Base-by-base conservation (phyloP, 179 eudicot genomes). In the Camellia oleifera region DNA sequence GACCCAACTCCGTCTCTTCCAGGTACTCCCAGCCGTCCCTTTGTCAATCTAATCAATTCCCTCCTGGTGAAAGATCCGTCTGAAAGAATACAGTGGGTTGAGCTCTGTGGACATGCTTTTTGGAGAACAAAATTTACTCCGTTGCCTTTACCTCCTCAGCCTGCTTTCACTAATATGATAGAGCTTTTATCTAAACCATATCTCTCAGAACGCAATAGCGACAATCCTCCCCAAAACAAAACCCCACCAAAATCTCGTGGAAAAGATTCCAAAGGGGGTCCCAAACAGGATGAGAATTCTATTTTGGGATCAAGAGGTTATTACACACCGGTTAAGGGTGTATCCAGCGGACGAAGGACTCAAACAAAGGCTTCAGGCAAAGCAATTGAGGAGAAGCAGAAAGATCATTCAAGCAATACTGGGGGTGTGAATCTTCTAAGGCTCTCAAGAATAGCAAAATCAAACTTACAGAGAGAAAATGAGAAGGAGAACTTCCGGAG, bases 401-500 rank as follows among this genome's bases (percentile, higher is more conserved):
- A 82, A 74, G 92, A 86, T 77, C 84, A 85, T 77, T 79, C 90
- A n/a, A 85, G 81, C 77, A 85, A 80, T 85, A 83, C 88, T 56
- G 86, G 82, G 78, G 93, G 90, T 73, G 89, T 92, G 72, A 94
- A 97, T 85, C 90, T 97, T 83, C 82, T 97, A 71, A 85, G 99
- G 79, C 93, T 97, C 66, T 97, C 99, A 72, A 92, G 97, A 84
- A 97, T 97, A 74, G 99, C 98, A 72, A 97, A 94, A 86, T 82
- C 97, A 78, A 97, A 97, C 83, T 82, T 97, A 77, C 89, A 88
- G 48, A 90, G 92, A 81, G 97, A 97, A 84, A 94, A 97, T 85
- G 98, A 97, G 72, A 97, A 92, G 83, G 99, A 94, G 87, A 97
- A 97, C 81, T 97, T 92, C 66, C 87, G 99, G 53, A 90, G 99